These are phyloP conservation scores for Ogataea haglerorum DNA, from an alignment of 805 yeast genomes.

Conservation along the genomic window DNA sequence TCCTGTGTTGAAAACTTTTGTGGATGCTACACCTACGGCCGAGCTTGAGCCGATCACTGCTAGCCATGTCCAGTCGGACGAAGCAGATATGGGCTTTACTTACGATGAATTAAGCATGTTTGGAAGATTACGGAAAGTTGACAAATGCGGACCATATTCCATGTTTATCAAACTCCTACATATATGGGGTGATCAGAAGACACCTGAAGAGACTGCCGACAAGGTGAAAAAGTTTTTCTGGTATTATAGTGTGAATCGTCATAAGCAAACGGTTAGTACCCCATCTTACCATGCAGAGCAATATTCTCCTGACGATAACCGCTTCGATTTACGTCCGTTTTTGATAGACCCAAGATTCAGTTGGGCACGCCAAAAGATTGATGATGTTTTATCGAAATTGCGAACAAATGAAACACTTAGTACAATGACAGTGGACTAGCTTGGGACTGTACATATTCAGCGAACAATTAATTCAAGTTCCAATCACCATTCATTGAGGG, in stretches of 20 bases:
- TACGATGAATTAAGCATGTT: conserved; percentile 89
- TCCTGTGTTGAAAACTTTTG: conserved; percentile 74
- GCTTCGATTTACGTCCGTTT: conserved; percentile 96
- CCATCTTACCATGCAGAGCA: conserved; percentile 98
- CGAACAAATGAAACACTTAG: conserved; percentile 38
- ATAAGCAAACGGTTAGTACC: conserved; percentile 95
- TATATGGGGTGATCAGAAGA: conserved; percentile 83
- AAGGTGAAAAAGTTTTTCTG: conserved; percentile 92
- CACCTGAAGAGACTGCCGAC: conserved; percentile 82
- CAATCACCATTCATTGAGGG: conserved; percentile 10
- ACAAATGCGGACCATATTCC: conserved; percentile 94
- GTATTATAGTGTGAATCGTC: conserved; percentile 92
- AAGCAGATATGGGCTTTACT: conserved; percentile 97
- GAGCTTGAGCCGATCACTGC: conserved; percentile 96
- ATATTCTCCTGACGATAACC: conserved; percentile 96
- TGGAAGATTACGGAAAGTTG: conserved; percentile 87
- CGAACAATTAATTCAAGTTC: no score
- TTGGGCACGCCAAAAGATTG: conserved; percentile 88
- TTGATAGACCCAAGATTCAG: conserved; percentile 84
- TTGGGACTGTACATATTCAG: no score
- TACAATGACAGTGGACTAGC: conserved; percentile 44
- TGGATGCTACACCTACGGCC: conserved; percentile 95
- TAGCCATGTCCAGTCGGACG: conserved; percentile 92
- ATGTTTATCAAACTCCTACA: conserved; percentile 89
- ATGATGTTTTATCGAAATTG: conserved; percentile 62